Conservation (phyloP, 2,329 filamentous ascomycete genomes). For the Colletotrichum orchidophilum region DNA sequence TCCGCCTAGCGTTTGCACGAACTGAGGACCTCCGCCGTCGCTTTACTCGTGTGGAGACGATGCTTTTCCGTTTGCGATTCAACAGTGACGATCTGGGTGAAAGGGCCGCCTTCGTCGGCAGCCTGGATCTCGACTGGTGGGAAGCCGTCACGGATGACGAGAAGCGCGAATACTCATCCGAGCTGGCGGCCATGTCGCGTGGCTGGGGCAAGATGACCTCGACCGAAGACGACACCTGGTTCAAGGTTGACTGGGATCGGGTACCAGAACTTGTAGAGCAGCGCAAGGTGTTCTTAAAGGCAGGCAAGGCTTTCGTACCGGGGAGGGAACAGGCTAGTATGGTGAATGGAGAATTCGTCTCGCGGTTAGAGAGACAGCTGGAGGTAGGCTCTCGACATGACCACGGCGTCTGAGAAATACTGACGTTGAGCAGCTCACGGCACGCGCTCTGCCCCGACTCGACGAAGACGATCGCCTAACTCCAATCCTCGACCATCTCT, state of each 20-base stretch:
- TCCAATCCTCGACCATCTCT: constrained; percentile 78
- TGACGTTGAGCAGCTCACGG: constrained; percentile 70
- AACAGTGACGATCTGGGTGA: constrained; percentile 80
- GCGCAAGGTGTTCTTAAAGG: constrained; percentile 78
- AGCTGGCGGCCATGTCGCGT: constrained; percentile 64
- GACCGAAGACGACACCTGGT: constrained; percentile 85
- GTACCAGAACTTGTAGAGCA: constrained; percentile 91
- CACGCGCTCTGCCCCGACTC: constrained; percentile 88
- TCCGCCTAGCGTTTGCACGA: constrained; percentile 89
- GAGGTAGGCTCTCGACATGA: constrained; percentile 53
- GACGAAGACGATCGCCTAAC: constrained; percentile 94
- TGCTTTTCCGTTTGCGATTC: constrained; percentile 87
- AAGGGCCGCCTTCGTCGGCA: constrained; percentile 78
- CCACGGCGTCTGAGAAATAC: neutral
- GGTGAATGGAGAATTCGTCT: constrained; percentile 87
- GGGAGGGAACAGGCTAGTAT: constrained; percentile 87
- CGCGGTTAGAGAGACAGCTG: constrained; percentile 80
- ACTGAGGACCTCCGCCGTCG: constrained; percentile 90
- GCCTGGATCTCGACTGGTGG: constrained; percentile 89
- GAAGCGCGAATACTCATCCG: constrained; percentile 68
- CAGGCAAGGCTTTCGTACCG: constrained; percentile 91
- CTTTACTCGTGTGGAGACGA: constrained; percentile 87
- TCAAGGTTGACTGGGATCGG: constrained; percentile 95
- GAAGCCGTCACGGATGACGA: constrained; percentile 84
- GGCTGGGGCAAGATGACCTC: constrained; percentile 49